Evolutionary conservation across 2,329 filamentous ascomycete species (phyloP).

Genomic region (Pseudofabraea citricarpa): DNA sequence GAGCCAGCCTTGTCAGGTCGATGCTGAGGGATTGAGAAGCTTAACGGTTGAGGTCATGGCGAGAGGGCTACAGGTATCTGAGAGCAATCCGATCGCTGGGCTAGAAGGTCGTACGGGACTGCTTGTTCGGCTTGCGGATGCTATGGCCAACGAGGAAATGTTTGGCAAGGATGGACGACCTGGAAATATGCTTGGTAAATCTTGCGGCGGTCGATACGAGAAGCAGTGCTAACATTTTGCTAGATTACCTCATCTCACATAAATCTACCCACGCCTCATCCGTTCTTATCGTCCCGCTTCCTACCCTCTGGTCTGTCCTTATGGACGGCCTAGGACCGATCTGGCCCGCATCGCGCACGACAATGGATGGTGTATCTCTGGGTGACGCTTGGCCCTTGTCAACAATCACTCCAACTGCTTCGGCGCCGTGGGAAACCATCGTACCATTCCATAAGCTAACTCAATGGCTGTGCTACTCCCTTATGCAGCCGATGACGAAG

Average conservation of each 20-base stretch:
- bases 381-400: conserved; percentile 94
- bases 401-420: conserved; percentile 49
- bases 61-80: conserved; percentile 77
- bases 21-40: conserved; percentile 71
- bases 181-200: conserved; percentile 84
- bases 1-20: conserved; percentile 81
- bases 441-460: conserved; percentile 92
- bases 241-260: conserved; percentile 90
- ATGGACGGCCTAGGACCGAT: conserved; percentile 83
- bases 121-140: conserved; percentile 68
- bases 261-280: conserved; percentile 85
- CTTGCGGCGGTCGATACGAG: background rate
- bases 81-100: conserved; percentile 76
- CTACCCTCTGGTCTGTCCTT: conserved; percentile 84
- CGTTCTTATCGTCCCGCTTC: conserved; percentile 78
- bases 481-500: conserved; percentile 86
- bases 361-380: conserved; percentile 79
- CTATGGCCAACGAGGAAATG: conserved; percentile 73
- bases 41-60: conserved; percentile 72
- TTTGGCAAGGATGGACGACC: conserved; percentile 83
- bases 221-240: conserved; percentile 18
- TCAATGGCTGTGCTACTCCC: conserved; percentile 90
- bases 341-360: conserved; percentile 83
- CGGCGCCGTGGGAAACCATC: conserved; percentile 72
- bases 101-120: conserved; percentile 80